phyloP scores from a whole-genome alignment of 2,329 filamentous ascomycete species.

The Nemania sp. region DNA sequence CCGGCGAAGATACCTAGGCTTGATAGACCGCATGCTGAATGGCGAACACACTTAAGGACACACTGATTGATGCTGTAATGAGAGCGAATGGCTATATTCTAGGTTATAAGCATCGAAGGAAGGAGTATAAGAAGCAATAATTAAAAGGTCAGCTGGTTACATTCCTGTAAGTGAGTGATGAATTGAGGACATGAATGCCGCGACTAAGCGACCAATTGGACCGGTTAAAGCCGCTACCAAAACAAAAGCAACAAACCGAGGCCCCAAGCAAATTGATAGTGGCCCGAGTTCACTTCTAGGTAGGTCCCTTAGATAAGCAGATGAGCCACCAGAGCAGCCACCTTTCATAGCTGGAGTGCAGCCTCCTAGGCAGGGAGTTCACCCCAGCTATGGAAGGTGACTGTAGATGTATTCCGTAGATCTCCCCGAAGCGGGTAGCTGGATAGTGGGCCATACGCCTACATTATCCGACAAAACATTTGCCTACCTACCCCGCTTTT shows the following conservation, averaged over 20 bases:
- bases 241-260: neutral
- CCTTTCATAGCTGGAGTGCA: too few species aligned
- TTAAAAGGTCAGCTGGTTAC: slow-evolving; percentile 35
- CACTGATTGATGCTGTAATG: slow-evolving; percentile 23
- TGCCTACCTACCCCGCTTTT: too few species aligned
- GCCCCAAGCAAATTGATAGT: neutral
- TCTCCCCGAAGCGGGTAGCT: neutral
- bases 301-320: too few species aligned
- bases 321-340: too few species aligned
- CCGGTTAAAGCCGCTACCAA: slow-evolving; percentile 38
- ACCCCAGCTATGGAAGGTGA: too few species aligned
- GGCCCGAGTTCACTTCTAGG: slow-evolving; percentile 5
- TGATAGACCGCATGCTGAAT: slow-evolving; percentile 66
- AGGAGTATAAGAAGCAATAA: neutral
- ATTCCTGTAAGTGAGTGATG: slow-evolving; percentile 22
- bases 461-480: too few species aligned
- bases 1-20: slow-evolving; percentile 62
- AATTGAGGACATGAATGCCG: slow-evolving; percentile 38
- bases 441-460: too few species aligned
- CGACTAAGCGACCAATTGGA: slow-evolving; percentile 38
- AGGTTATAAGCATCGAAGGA: slow-evolving; percentile 9
- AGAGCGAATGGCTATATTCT: slow-evolving; percentile 16
- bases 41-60: neutral
- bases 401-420: too few species aligned
- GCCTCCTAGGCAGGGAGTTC: too few species aligned